A percentile compares a stretch with the other conserved stretches of the same genome.
Conservation (phyloP, 306 rosid species). For the Prunus fruticosa region DNA sequence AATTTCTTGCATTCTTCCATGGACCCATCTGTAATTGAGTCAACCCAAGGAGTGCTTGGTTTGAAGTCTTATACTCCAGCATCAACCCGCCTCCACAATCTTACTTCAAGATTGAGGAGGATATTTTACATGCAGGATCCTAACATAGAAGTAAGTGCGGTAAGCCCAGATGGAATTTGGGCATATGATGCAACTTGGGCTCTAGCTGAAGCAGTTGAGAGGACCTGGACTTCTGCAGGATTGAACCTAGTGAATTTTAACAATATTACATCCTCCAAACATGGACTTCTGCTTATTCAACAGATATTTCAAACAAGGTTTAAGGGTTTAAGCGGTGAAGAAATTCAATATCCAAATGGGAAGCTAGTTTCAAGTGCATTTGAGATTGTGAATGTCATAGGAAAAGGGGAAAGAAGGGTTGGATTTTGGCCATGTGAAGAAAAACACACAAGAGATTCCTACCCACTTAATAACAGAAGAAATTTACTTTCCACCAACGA, state of each 20-base stretch:
- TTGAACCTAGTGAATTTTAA: too few relatives aligned
- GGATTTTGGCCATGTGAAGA: neutral
- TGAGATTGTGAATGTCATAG: slow-evolving; percentile 2
- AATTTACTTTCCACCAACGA: neutral
- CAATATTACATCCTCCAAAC: neutral
- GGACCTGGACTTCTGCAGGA: neutral
- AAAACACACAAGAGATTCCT: neutral
- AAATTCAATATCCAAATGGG: neutral
- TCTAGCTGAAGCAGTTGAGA: slow-evolving; percentile 10
- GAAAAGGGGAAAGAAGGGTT: neutral
- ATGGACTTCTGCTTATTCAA: neutral
- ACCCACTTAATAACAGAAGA: neutral
- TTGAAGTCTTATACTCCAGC: too few relatives aligned
- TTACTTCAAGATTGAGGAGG: too few relatives aligned
- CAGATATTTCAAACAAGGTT: neutral
- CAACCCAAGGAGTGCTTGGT: too few relatives aligned
- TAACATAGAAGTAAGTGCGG: neutral
- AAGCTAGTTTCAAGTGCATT: neutral
- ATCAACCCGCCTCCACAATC: too few relatives aligned
- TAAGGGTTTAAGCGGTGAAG: neutral
- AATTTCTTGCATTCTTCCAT: neutral
- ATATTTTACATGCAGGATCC: neutral
- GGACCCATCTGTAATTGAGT: too few relatives aligned
- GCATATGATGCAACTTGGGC: slow-evolving; percentile 22
- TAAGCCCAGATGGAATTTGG: neutral